A percentile compares a stretch with the other conserved stretches of the same genome.
phyloP scores from a whole-genome alignment of 176 grass and related monocot genomes.

The Carex cristatella region DNA sequence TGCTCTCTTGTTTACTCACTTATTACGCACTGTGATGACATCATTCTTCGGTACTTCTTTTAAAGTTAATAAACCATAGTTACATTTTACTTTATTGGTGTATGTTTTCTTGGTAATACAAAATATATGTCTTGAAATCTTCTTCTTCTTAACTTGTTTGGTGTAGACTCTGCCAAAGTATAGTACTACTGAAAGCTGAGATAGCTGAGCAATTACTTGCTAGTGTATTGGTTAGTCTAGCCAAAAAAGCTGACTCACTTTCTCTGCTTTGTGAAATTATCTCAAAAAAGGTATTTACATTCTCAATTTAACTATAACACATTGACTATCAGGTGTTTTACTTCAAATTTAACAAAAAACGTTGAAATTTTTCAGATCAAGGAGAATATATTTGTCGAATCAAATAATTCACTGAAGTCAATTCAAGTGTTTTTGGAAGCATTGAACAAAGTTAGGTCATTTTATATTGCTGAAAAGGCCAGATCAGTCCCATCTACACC shows the following conservation, averaged over 20 bases:
- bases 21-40: constrained; percentile 77
- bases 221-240: constrained; percentile 66
- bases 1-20: constrained; percentile 79
- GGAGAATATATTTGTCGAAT: constrained; percentile 72
- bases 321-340: constrained; percentile 15
- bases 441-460: constrained; percentile 69
- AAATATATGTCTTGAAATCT: constrained; percentile 6
- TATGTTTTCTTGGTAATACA: constrained; percentile 6
- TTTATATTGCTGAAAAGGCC: constrained; percentile 61
- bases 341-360: not conserved
- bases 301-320: constrained; percentile 12
- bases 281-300: constrained; percentile 52
- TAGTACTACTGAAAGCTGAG: constrained; percentile 74
- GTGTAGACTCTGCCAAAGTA: constrained; percentile 71
- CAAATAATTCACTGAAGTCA: constrained; percentile 71
- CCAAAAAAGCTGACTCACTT: constrained; percentile 49
- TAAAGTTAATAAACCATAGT: constrained; percentile 9
- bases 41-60: constrained; percentile 65
- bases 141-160: constrained; percentile 4
- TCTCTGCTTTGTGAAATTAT: constrained; percentile 48
- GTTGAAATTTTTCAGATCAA: constrained; percentile 49
- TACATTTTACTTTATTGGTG: constrained; percentile 11
- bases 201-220: constrained; percentile 77
- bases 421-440: constrained; percentile 76
- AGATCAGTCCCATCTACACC: constrained; percentile 37